Evolutionary conservation across 345 rosid species (phyloP).

Genomic region (Crucihimalaya himalaica): DNA sequence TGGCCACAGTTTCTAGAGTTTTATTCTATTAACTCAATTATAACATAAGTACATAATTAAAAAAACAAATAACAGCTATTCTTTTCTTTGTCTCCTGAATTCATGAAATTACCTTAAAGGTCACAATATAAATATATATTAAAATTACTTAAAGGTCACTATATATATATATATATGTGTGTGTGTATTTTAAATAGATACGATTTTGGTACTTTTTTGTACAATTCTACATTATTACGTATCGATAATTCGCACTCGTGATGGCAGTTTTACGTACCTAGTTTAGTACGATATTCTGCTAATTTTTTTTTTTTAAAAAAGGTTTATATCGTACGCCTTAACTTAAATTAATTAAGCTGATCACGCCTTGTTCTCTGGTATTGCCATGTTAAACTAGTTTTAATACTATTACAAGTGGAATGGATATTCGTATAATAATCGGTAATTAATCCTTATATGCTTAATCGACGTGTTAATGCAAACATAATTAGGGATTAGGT

Average conservation of each 20-base stretch:
- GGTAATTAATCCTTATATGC: not conserved
- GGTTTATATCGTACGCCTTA: conserved; percentile 14
- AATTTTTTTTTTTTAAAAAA: not conserved
- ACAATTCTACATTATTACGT: not conserved
- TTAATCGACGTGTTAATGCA: not conserved
- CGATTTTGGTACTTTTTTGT: not conserved
- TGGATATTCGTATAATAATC: conserved; percentile 10
- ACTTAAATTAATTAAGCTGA: not conserved
- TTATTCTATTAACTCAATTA: not conserved
- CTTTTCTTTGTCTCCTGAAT: not conserved
- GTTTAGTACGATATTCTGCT: conserved; percentile 25
- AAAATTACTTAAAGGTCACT: too few species aligned
- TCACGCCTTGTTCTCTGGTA: not conserved
- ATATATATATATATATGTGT: not conserved
- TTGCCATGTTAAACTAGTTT: not conserved
- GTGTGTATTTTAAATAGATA: not conserved
- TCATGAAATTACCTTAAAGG: not conserved
- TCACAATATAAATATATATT: too few species aligned
- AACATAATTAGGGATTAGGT: not conserved
- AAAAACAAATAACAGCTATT: not conserved
- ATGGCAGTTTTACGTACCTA: conserved; percentile 10
- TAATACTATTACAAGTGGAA: conserved; percentile 22
- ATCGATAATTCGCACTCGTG: not conserved
- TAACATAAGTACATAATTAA: not conserved
- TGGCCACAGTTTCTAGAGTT: conserved; percentile 10